Evolutionary conservation across 169 alveolate genomes (phyloP), one percentile per base, ranked within the genome.

Genomic region (Toxoplasma gondii): DNA sequence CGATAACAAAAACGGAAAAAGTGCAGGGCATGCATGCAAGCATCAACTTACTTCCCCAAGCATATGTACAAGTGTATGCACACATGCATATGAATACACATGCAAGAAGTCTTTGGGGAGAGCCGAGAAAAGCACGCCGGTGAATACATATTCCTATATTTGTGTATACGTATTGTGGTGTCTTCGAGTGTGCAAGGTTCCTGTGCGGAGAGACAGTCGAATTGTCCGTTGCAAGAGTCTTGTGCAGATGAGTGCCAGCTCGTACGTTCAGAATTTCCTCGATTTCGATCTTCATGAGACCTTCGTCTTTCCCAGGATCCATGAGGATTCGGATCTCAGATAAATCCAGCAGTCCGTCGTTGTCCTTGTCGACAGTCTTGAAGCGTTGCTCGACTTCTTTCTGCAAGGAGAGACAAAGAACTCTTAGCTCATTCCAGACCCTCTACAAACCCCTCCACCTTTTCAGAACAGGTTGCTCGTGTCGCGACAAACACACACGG

Each of bases 231-330:
- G 4, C 58, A 4, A 4, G 58, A 12, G 58, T 4, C 12, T 49
- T 49, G 58, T 12, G 4, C 22, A 49, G 12, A 12, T 49, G 58
- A 4, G 58, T 49, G 22, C 12, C 22, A 12, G 58, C 12, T 49
- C 94, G 44, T 84, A 91, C 94, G 49, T 81, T 86, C 58, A 91
- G 80, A n/a, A 91, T 91, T 84, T 91, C 94, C 24, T 91, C 94
- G 34, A 91, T 74, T 91, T 91, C 94, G 34, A 91, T 70, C 36
- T 74, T 84, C 94, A 78, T 91, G 41, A 91, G 94, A 44, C 7
- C 36, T 22, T 70, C 94, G 54, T 91, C 94, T 67, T 91, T 91
- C 36, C 94, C 94, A 0, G 94, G 94, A 34, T 91, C 94, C 94
- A 91, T 91, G 41, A 91, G 88, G 9, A 91, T 29, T 4, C 64